phyloP scores from a whole-genome alignment of 257 asterid genomes.

The Solanum infundibuliforme region DNA sequence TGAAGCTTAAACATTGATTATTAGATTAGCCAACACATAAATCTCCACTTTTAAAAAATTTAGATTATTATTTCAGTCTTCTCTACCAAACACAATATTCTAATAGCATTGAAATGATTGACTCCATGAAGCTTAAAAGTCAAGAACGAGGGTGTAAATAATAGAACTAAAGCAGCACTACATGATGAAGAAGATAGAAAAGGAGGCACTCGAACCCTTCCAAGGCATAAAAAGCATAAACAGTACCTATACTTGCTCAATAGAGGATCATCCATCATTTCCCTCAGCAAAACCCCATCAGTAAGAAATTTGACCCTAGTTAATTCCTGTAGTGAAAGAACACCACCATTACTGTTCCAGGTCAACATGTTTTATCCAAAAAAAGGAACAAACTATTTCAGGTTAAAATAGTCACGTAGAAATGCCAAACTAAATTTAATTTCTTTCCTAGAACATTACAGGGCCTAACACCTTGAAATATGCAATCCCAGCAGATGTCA shows the following conservation, averaged over 20 bases:
- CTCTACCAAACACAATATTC: background rate
- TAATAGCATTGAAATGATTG: background rate
- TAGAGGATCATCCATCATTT: conserved; percentile 99
- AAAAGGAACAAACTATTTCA: conserved; percentile 5
- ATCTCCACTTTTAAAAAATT: background rate
- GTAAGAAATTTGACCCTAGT: conserved; percentile 85
- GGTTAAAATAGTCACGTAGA: background rate
- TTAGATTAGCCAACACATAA: background rate
- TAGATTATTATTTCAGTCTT: background rate
- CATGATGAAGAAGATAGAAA: background rate
- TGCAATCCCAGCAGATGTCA: background rate
- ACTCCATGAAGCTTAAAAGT: background rate
- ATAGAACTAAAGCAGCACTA: background rate
- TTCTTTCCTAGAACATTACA: background rate
- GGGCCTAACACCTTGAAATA: background rate
- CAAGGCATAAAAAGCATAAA: background rate
- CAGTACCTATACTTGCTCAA: conserved; percentile 84
- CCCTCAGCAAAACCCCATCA: conserved; percentile 92
- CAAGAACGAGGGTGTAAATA: background rate
- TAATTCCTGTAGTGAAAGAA: conserved; percentile 47
- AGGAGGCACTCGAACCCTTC: background rate
- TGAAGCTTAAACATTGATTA: background rate
- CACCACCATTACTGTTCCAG: conserved; percentile 11
- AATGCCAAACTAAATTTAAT: background rate
- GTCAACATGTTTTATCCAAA: background rate